Conservation (phyloP, 805 yeast species). For the Hanseniaspora hatyaiensis region DNA sequence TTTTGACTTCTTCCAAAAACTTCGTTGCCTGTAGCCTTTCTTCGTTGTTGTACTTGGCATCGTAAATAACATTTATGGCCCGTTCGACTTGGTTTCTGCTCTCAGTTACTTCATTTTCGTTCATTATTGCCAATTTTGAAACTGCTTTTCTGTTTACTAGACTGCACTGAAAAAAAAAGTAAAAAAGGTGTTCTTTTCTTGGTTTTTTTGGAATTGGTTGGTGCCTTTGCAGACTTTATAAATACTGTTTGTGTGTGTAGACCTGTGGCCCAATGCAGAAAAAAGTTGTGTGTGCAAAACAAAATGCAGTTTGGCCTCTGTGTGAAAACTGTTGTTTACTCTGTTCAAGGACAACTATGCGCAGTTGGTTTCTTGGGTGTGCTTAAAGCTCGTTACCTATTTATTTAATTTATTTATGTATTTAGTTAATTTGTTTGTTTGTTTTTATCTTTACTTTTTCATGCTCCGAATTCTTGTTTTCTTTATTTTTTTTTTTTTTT, state of each 20-base stretch:
- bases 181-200: not conserved
- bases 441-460: not conserved
- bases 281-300: too few relatives aligned
- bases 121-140: not conserved
- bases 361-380: not conserved
- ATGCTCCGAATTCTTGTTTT: not conserved
- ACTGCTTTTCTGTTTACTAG: not conserved
- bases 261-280: too few relatives aligned
- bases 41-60: constrained; percentile 48
- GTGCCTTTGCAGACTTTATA: too few relatives aligned
- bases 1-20: constrained; percentile 68
- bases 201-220: too few relatives aligned
- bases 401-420: not conserved
- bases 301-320: too few relatives aligned
- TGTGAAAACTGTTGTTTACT: too few relatives aligned
- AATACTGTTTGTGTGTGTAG: too few relatives aligned
- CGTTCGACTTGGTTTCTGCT: constrained; percentile 5
- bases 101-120: not conserved
- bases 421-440: not conserved
- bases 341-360: too few relatives aligned
- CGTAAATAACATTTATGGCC: constrained; percentile 67
- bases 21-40: constrained; percentile 46
- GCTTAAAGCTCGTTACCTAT: too few relatives aligned
- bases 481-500: not conserved
- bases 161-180: not conserved